Evolutionary conservation across 305 asterid species (phyloP).

Genomic region (Coffea humblotiana): DNA sequence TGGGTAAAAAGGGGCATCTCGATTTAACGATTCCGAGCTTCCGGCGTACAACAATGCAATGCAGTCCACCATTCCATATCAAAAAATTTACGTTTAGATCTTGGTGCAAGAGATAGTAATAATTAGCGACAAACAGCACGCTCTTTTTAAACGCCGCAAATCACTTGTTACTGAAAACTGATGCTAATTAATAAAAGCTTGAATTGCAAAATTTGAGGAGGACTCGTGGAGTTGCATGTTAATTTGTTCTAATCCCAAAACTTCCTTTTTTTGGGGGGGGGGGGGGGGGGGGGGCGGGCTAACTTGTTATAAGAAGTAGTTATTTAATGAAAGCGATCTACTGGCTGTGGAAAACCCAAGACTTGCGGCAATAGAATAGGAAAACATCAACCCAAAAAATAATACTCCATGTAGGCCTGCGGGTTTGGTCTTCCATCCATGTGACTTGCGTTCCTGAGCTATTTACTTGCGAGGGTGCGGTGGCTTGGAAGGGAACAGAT

Average conservation of each 20-base stretch:
- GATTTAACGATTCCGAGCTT: too few relatives aligned
- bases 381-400: neutral
- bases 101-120: too few relatives aligned
- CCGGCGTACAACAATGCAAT: too few relatives aligned
- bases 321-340: neutral
- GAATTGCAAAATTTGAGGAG: conserved; percentile 29
- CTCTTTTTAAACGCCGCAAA: conserved; percentile 51
- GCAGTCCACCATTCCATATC: too few relatives aligned
- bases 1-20: too few relatives aligned
- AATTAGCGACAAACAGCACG: conserved; percentile 28
- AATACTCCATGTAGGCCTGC: conserved; percentile 16
- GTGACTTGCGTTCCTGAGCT: conserved; percentile 50
- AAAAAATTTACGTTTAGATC: too few relatives aligned
- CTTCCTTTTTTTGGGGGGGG: too few relatives aligned
- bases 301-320: neutral
- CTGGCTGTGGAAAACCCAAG: conserved; percentile 21
- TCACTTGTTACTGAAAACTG: too few relatives aligned
- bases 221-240: neutral
- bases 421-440: conserved; percentile 54
- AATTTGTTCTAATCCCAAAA: conserved; percentile 20
- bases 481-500: neutral
- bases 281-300: too few relatives aligned
- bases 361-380: conserved; percentile 46
- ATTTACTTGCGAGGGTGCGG: neutral
- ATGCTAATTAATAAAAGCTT: too few relatives aligned